These are phyloP conservation scores for Brassica napus DNA, from an alignment of 345 rosid species.

Conservation along the genomic window Da-Ae NC_063449.1:27599501-27600000, in stretches of 20 bases:
- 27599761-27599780: too few relatives aligned
- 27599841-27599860: too few relatives aligned
- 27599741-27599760: too few relatives aligned
- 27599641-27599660: not conserved
- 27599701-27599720: not conserved
- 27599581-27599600: not conserved
- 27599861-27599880: slow-evolving; percentile 50
- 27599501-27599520: not conserved
- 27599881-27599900: slow-evolving; percentile 40
- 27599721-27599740: not conserved
- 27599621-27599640: not conserved
- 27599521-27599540: not conserved
- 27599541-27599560: not conserved
- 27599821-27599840: too few relatives aligned
- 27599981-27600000: slow-evolving; percentile 63
- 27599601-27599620: not conserved
- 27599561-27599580: not conserved
- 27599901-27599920: slow-evolving; percentile 53
- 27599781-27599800: too few relatives aligned
- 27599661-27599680: not conserved
- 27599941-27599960: too few relatives aligned
- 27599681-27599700: not conserved
- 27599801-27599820: too few relatives aligned
- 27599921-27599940: slow-evolving; percentile 74
- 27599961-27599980: slow-evolving; percentile 68